Evolutionary conservation across 225 moss, liverwort and hornwort species (phyloP).

Genomic region (Pleurozium schreberi): DNA sequence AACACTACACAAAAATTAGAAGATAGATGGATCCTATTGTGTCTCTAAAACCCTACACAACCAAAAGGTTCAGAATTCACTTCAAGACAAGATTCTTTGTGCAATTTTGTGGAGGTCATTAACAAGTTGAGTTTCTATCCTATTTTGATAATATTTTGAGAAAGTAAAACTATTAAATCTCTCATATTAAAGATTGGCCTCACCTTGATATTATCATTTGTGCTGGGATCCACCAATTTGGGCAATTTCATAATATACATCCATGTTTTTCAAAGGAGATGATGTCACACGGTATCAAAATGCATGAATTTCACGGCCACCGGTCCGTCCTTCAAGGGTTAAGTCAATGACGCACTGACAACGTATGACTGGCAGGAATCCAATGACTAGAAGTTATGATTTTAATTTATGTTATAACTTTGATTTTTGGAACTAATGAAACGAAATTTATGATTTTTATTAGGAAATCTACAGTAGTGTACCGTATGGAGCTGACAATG

Average conservation of each 20-base stretch:
- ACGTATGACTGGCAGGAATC: too few species aligned
- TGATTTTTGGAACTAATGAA: too few species aligned
- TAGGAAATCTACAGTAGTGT: neutral
- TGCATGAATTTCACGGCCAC: too few species aligned
- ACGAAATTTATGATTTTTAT: too few species aligned
- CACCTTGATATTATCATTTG: neutral
- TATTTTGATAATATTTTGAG: neutral
- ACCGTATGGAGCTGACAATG: neutral
- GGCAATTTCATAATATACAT: neutral
- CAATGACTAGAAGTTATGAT: too few species aligned
- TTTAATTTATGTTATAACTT: too few species aligned
- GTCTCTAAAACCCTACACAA: neutral
- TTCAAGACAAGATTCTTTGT: neutral
- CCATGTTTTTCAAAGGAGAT: too few species aligned
- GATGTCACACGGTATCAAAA: too few species aligned
- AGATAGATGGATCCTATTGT: neutral
- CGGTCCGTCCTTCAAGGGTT: too few species aligned
- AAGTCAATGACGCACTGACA: too few species aligned
- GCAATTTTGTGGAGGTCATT: neutral
- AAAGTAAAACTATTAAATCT: neutral
- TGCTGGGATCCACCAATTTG: neutral
- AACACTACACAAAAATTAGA: neutral
- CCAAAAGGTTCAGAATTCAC: neutral
- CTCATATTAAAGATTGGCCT: neutral
- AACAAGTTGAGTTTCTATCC: neutral